These are phyloP conservation scores for Tetrastigma voinierianum DNA, from an alignment of 164 flowering plant genomes.

Conservation along the genomic window DNA sequence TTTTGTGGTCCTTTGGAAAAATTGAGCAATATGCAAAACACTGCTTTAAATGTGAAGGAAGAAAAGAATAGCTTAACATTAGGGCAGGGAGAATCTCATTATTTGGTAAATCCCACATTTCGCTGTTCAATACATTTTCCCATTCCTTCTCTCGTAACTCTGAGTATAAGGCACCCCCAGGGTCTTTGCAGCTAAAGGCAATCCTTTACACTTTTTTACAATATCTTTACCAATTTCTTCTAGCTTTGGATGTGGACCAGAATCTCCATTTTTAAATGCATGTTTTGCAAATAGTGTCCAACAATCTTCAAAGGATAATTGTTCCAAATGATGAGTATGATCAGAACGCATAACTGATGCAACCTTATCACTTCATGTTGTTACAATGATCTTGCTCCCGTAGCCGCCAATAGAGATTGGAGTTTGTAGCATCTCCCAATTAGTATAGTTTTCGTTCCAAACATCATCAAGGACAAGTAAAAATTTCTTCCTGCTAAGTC, in stretches of 20 bases:
- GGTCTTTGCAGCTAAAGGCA: constrained; percentile 15
- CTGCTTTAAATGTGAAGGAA: constrained; percentile 26
- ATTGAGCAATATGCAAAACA: background rate
- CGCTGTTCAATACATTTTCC: too few species aligned
- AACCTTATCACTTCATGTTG: background rate
- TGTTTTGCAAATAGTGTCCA: background rate
- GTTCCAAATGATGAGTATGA: background rate
- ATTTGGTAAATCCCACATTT: constrained; percentile 5
- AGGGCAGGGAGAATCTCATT: constrained; percentile 2
- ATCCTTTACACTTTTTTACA: constrained; percentile 9
- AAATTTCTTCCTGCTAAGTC: too few species aligned
- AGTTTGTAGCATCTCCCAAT: background rate
- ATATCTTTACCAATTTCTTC: constrained; percentile 3
- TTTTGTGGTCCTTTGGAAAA: too few species aligned
- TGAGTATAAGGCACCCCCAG: constrained; percentile 2
- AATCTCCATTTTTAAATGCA: constrained; percentile 3
- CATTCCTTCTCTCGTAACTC: background rate
- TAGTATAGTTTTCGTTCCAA: background rate
- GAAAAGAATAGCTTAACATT: constrained; percentile 18
- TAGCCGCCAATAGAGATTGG: background rate
- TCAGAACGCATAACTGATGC: background rate
- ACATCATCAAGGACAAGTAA: too few species aligned
- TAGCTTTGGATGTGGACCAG: background rate
- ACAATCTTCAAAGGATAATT: background rate
- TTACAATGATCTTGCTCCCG: constrained; percentile 8